These are phyloP conservation scores for Tuber calosporum DNA, from an alignment of 495 filamentous ascomycete species.

Conservation along the genomic window DNA sequence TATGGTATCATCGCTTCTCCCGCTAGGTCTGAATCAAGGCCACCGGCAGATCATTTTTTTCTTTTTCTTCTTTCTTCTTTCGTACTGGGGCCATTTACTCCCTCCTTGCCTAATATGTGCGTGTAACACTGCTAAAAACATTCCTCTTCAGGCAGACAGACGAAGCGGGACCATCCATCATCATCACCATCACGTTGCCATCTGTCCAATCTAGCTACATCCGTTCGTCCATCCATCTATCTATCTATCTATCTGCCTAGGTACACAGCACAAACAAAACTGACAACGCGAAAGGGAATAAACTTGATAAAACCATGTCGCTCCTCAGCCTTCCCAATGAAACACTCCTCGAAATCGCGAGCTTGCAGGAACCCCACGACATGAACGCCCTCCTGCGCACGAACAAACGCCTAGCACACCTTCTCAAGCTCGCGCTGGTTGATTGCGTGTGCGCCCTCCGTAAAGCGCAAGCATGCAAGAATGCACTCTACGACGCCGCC, in stretches of 20 bases:
- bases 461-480: background rate
- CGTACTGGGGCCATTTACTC: too few relatives aligned
- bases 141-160: background rate
- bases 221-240: too few relatives aligned
- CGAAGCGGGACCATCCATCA: background rate
- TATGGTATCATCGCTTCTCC: too few relatives aligned
- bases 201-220: background rate
- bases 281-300: too few relatives aligned
- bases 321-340: constrained; percentile 16
- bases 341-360: constrained; percentile 10
- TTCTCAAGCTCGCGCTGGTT: constrained; percentile 9
- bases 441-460: background rate
- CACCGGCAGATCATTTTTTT: too few relatives aligned
- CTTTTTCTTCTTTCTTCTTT: too few relatives aligned
- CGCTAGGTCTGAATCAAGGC: too few relatives aligned
- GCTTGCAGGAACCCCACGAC: background rate
- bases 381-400: constrained; percentile 12
- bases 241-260: background rate
- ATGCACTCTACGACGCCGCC: background rate
- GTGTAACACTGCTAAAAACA: background rate
- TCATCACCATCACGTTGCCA: too few relatives aligned
- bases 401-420: constrained; percentile 9
- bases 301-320: background rate
- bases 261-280: background rate
- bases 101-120: too few relatives aligned